A percentile compares a stretch with the other conserved stretches of the same genome.
These are phyloP conservation scores for Chlorella sp. DNA, from an alignment of 139 green algal species.

Conservation along the genomic window DNA sequence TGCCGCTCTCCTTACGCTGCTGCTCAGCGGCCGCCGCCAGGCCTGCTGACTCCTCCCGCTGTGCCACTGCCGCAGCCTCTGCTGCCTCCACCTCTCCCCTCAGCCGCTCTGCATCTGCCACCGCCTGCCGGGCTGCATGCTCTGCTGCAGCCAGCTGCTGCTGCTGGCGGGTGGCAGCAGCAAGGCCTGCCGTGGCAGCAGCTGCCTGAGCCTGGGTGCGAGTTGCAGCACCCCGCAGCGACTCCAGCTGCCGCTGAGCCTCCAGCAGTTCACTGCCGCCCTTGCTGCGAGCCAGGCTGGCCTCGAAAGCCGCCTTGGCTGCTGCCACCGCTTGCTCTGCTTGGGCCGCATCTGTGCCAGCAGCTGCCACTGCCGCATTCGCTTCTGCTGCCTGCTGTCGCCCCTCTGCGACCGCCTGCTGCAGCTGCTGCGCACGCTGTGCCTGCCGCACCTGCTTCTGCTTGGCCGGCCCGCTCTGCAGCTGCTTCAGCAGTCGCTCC, in stretches of 20 bases:
- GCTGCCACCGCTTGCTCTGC: background rate
- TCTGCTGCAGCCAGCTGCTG: background rate
- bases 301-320: background rate
- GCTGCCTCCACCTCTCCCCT: background rate
- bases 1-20: background rate
- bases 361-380: background rate
- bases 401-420: background rate
- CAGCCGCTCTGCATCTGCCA: background rate
- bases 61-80: background rate
- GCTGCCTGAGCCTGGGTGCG: background rate
- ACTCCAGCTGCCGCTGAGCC: slow-evolving; percentile 27
- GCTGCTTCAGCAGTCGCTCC: slow-evolving; percentile 29
- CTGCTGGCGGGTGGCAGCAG: background rate
- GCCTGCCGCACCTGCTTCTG: background rate
- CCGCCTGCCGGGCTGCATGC: background rate
- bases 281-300: background rate
- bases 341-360: background rate
- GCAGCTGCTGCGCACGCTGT: background rate
- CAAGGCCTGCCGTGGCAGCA: background rate
- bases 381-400: background rate
- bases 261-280: background rate
- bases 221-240: background rate
- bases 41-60: background rate
- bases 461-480: slow-evolving; percentile 14
- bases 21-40: background rate